These are phyloP conservation scores for Trichoderma erinaceum DNA, from an alignment of 495 filamentous ascomycete genomes.

Conservation along the genomic window DNA sequence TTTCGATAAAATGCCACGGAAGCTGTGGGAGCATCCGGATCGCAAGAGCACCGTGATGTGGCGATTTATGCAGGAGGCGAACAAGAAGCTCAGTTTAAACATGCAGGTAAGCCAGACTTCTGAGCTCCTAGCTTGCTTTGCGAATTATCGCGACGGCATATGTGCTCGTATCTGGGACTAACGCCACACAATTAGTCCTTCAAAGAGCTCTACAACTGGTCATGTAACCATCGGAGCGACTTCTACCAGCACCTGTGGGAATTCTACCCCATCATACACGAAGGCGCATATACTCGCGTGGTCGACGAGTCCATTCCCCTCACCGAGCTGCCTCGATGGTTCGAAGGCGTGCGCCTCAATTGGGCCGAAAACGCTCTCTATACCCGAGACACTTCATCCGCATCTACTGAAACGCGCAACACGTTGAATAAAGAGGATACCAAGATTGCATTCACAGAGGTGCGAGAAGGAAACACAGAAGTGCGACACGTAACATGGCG, in stretches of 20 bases:
- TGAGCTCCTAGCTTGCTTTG: neutral
- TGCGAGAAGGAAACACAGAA: slow-evolving; percentile 61
- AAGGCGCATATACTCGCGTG: slow-evolving; percentile 51
- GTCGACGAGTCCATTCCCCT: slow-evolving; percentile 64
- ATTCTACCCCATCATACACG: slow-evolving; percentile 52
- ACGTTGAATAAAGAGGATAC: slow-evolving; percentile 58
- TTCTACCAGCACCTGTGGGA: slow-evolving; percentile 66
- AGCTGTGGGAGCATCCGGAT: slow-evolving; percentile 54
- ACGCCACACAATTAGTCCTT: slow-evolving; percentile 42
- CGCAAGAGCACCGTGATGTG: slow-evolving; percentile 48
- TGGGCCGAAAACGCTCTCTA: slow-evolving; percentile 60
- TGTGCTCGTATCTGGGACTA: slow-evolving; percentile 8
- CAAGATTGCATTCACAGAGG: slow-evolving; percentile 63
- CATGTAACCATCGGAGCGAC: slow-evolving; percentile 49
- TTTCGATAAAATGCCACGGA: slow-evolving; percentile 32
- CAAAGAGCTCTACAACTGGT: slow-evolving; percentile 59
- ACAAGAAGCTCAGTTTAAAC: slow-evolving; percentile 34
- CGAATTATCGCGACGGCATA: too few species aligned
- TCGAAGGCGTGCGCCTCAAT: slow-evolving; percentile 57
- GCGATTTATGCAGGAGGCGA: slow-evolving; percentile 44
- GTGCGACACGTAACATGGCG: slow-evolving; percentile 56
- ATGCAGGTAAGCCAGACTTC: slow-evolving; percentile 34
- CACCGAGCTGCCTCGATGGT: slow-evolving; percentile 62
- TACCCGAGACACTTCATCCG: slow-evolving; percentile 30
- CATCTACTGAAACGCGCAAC: slow-evolving; percentile 27